Evolutionary conservation across 1,284 basidiomycete species (phyloP), one percentile per base, ranked within the genome.

Genomic region (Pseudozyma flocculosa): DNA sequence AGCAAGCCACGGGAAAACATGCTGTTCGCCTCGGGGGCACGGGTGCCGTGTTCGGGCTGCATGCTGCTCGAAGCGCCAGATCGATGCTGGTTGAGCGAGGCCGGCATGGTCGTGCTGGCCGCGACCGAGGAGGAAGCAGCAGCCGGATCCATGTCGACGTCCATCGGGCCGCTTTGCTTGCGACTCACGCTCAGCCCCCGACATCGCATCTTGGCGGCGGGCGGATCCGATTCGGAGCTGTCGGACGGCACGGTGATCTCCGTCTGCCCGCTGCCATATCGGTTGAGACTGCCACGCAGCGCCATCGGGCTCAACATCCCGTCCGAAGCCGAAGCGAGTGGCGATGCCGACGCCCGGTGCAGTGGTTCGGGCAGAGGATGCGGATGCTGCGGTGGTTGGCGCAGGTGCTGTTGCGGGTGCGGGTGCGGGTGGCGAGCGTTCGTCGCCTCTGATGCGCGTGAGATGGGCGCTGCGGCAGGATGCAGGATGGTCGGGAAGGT

Each of bases 201-300:
- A 37, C 21, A 1, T 21, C 26, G 26, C 26, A 29, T 29, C 11
- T 58, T 63, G 37, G 30, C 40, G 2, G 52, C 43, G 3, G 43
- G 19, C 21, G 24, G 26, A 13, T 63, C 61, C 0, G 50, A 8
- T 14, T 63, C 55, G 8, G 61, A 50, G 4, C 42, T 29, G 7
- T 63, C 61, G 11, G 52, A 15, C 4, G 61, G 61, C 13, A 63
- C 4, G 10, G 61, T 63, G 37, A 63, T 37, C 8, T 64, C 61
- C 4, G 57, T 64, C 42, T 56, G 56, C 19, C 50, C 61, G 50
- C 56, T 59, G 3, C 56, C 53, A 44, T 57, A 53, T 26, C 61
- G 57, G 10, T 54, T 60, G 15, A 64, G 43, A 17, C 43, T 43
- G 37, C 39, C 40, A 21, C 48, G 40, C 17, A 23, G 14, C 24